Evolutionary conservation across 768 basidiomycete genomes (phyloP).

Genomic region (Tricholoma flavovirens): DNA sequence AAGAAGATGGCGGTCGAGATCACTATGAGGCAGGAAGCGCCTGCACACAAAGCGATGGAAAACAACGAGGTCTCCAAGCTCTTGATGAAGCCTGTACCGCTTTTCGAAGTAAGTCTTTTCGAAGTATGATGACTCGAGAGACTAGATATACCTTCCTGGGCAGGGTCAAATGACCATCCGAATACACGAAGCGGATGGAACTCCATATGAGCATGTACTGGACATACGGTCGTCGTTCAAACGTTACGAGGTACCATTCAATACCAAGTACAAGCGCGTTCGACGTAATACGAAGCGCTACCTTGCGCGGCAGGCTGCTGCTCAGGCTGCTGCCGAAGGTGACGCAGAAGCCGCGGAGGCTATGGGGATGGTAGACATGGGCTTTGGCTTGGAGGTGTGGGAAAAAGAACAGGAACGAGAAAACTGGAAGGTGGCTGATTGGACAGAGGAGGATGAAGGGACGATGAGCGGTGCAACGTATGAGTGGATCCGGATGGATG

Average conservation of each 20-base stretch:
- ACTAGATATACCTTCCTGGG: conserved; percentile 1
- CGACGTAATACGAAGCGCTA: conserved; percentile 95
- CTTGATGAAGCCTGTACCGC: conserved; percentile 73
- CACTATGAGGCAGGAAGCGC: conserved; percentile 83
- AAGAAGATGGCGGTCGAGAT: conserved; percentile 99
- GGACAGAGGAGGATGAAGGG: conserved; percentile 95
- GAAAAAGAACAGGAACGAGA: conserved; percentile 91
- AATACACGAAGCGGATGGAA: conserved; percentile 98
- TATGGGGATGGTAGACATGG: conserved; percentile 91
- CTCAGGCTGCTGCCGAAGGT: conserved; percentile 88
- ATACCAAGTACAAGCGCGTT: conserved; percentile 97
- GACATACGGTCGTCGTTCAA: conserved; percentile 86
- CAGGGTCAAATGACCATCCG: conserved; percentile 98
- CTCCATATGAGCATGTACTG: conserved; percentile 96
- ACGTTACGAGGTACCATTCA: conserved; percentile 97
- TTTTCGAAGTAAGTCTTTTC: conserved; percentile 68
- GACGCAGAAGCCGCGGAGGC: conserved; percentile 90
- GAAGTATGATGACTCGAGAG: not conserved
- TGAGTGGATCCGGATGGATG: conserved; percentile 99
- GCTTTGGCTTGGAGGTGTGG: conserved; percentile 92
- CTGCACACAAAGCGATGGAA: conserved; percentile 68
- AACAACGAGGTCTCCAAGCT: conserved; percentile 61
- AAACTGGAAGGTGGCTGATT: conserved; percentile 95
- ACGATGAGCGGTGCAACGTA: conserved; percentile 94
- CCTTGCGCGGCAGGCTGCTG: conserved; percentile 86